Evolutionary conservation across 148 eudicot species (phyloP).

Genomic region (Vaccinium vitisidaea): DNA sequence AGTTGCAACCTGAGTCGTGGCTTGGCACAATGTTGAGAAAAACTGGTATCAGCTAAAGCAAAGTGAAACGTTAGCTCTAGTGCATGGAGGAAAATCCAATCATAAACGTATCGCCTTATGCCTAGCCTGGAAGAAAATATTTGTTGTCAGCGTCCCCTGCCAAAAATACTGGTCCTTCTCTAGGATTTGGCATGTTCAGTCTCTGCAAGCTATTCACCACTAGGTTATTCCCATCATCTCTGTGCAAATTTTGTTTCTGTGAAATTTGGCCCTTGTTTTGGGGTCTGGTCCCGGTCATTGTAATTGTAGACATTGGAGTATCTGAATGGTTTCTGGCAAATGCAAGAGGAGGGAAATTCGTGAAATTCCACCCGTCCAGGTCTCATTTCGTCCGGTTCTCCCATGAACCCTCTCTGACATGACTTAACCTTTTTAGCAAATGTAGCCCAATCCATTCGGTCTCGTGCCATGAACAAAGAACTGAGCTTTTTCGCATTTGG

Average conservation of each 20-base stretch:
- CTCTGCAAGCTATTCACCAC: slow-evolving; percentile 12
- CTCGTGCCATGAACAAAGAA: slow-evolving; percentile 62
- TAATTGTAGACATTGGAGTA: slow-evolving; percentile 22
- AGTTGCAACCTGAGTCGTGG: neutral
- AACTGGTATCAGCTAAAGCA: slow-evolving; percentile 10
- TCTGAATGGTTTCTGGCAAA: slow-evolving; percentile 60
- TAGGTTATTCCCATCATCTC: slow-evolving; percentile 1
- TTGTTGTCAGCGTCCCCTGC: slow-evolving; percentile 21
- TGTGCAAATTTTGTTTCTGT: slow-evolving; percentile 13
- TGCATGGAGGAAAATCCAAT: neutral
- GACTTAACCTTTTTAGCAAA: slow-evolving; percentile 84
- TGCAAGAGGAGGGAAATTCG: slow-evolving; percentile 80
- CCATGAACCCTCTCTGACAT: slow-evolving; percentile 90
- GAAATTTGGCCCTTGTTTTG: slow-evolving; percentile 9
- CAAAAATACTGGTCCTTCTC: slow-evolving; percentile 16
- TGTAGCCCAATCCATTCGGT: slow-evolving; percentile 63
- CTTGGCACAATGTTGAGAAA: neutral
- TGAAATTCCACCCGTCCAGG: slow-evolving; percentile 81
- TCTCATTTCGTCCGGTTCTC: slow-evolving; percentile 89
- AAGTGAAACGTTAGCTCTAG: neutral
- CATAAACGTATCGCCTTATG: neutral
- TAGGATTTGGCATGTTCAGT: slow-evolving; percentile 11
- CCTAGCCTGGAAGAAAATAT: slow-evolving; percentile 24
- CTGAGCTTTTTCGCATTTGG: slow-evolving; percentile 95
- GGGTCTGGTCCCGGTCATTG: slow-evolving; percentile 22